Percentiles rank a stretch among this genome's conserved stretches.
These are phyloP conservation scores for Orbilia ellipsospora DNA, from an alignment of 2,329 filamentous ascomycete species.

Conservation along the genomic window DNA sequence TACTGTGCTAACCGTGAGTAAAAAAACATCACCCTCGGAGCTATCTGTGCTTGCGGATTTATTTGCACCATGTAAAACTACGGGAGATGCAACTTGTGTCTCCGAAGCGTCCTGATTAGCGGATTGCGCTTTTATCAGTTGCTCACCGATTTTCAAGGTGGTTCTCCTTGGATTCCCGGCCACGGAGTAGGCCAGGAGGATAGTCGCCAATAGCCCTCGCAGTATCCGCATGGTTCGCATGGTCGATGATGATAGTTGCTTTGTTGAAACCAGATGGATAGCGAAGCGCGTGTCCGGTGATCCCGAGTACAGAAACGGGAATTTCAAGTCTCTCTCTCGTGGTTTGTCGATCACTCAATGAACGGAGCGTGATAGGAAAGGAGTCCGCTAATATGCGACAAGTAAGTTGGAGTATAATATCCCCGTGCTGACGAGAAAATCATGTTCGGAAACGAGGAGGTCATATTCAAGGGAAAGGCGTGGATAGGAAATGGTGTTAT, in stretches of 20 bases:
- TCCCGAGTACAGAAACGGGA: background rate
- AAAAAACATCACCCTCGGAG: background rate
- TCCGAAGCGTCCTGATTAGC: background rate
- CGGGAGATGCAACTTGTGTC: background rate
- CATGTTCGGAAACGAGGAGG: constrained; percentile 13
- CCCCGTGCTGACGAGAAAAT: constrained; percentile 15
- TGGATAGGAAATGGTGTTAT: constrained; percentile 40
- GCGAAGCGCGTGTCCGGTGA: constrained; percentile 13
- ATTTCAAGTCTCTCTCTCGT: constrained; percentile 14
- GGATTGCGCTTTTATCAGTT: background rate
- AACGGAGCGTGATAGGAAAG: constrained; percentile 14
- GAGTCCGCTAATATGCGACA: constrained; percentile 7
- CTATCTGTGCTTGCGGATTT: background rate
- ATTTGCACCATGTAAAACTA: background rate
- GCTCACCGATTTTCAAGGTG: constrained; percentile 6
- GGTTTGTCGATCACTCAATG: constrained; percentile 9
- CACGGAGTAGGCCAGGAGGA: constrained; percentile 25
- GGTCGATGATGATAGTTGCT: constrained; percentile 5
- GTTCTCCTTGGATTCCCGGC: constrained; percentile 10
- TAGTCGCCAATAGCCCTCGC: constrained; percentile 17
- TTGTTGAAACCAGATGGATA: background rate
- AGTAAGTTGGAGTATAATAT: constrained; percentile 28
- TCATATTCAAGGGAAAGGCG: constrained; percentile 7
- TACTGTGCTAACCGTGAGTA: background rate
- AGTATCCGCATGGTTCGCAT: constrained; percentile 38